Evolutionary conservation across 2,329 filamentous ascomycete species (phyloP).

Genomic region (Pseudogymnoascus sp.): DNA sequence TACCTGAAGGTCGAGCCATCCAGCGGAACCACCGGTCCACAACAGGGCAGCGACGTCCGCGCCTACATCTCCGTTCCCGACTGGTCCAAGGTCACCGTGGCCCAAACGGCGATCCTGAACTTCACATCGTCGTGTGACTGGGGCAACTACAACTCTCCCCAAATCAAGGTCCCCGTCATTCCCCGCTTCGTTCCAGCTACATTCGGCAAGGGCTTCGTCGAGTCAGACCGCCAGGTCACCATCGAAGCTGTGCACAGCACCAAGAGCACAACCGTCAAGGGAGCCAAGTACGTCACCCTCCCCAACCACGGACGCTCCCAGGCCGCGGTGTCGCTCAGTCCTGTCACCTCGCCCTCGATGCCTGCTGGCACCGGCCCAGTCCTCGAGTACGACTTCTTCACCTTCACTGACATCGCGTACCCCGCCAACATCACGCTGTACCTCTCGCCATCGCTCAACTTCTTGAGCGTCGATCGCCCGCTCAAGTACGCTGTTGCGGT

Average conservation of each 20-base stretch:
- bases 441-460: slow-evolving; percentile 47
- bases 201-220: slow-evolving; percentile 54
- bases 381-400: slow-evolving; percentile 56
- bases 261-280: slow-evolving; percentile 35
- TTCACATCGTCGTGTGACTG: slow-evolving; percentile 42
- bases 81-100: slow-evolving; percentile 34
- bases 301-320: slow-evolving; percentile 50
- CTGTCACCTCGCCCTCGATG: slow-evolving; percentile 44
- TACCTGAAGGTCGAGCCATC: slow-evolving; percentile 47
- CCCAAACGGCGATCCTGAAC: slow-evolving; percentile 43
- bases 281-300: slow-evolving; percentile 42
- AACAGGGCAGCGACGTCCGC: slow-evolving; percentile 42
- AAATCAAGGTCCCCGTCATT: slow-evolving; percentile 49
- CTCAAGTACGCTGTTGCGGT: slow-evolving; percentile 45
- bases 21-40: slow-evolving; percentile 42
- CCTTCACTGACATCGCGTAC: slow-evolving; percentile 33
- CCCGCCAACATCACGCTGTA: slow-evolving; percentile 41
- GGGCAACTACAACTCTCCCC: slow-evolving; percentile 39
- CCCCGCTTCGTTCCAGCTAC: slow-evolving; percentile 40
- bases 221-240: slow-evolving; percentile 50
- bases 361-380: slow-evolving; percentile 43
- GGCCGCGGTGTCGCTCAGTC: slow-evolving; percentile 50
- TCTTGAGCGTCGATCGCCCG: slow-evolving; percentile 42
- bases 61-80: slow-evolving; percentile 48
- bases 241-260: slow-evolving; percentile 47